Conservation (phyloP, 305 asterid species). For the Petunia hybrid region DNA sequence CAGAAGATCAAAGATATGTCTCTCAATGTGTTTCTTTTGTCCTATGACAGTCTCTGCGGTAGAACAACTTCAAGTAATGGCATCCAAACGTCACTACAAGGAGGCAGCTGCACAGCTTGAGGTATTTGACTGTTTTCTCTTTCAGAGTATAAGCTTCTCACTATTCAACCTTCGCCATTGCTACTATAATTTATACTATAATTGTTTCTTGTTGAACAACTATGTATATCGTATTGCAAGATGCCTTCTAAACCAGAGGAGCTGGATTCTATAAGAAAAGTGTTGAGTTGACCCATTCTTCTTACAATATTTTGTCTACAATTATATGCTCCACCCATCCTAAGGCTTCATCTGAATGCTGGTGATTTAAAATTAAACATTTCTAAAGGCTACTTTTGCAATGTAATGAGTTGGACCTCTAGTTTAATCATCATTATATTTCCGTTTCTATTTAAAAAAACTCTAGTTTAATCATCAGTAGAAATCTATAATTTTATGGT, state of each 20-base stretch:
- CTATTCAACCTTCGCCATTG: constrained; percentile 8
- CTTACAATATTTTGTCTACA: neutral
- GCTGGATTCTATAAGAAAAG: constrained; percentile 12
- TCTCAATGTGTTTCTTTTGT: constrained; percentile 40
- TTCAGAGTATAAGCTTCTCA: constrained; percentile 9
- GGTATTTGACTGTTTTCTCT: constrained; percentile 55
- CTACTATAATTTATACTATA: constrained; percentile 9
- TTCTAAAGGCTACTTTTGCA: neutral
- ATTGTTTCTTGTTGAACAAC: constrained; percentile 17
- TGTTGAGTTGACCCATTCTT: constrained; percentile 17
- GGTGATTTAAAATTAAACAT: neutral
- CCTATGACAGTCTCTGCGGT: constrained; percentile 87
- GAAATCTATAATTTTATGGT: neutral
- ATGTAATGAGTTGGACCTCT: neutral
- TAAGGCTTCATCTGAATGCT: constrained; percentile 16
- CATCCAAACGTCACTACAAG: constrained; percentile 95
- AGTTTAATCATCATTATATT: neutral
- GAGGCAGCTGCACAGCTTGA: constrained; percentile 99
- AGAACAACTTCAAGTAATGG: constrained; percentile 98
- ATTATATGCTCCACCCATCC: constrained; percentile 12
- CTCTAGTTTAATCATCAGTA: neutral
- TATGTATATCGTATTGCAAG: neutral
- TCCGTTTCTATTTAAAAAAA: no score
- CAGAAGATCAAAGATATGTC: neutral
- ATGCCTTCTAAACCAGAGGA: constrained; percentile 11